A percentile compares a stretch with the other conserved stretches of the same genome.
These are phyloP conservation scores for Austroboletus olivaceoglutinosus DNA, from an alignment of 1,284 basidiomycete genomes.

Conservation along the genomic window DNA sequence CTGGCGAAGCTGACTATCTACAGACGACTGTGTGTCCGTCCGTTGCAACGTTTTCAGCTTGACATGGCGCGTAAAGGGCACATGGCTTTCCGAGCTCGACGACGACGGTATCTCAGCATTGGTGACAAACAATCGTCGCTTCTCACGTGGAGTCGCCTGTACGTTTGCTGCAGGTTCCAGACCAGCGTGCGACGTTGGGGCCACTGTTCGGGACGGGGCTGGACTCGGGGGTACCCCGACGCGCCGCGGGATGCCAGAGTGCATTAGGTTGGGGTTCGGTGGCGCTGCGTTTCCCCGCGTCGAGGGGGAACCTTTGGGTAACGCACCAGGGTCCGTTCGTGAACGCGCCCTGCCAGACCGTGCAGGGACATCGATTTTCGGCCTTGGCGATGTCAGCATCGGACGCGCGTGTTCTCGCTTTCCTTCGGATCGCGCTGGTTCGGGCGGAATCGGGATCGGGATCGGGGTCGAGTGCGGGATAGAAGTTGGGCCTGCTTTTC, in stretches of 20 bases:
- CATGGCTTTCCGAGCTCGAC: conserved; percentile 43
- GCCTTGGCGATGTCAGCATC: conserved; percentile 4
- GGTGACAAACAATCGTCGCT: conserved; percentile 49
- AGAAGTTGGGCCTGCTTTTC: no score
- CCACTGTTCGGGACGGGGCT: conserved; percentile 4
- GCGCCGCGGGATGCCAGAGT: conserved; percentile 42
- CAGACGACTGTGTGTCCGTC: conserved; percentile 22
- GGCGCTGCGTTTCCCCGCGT: conserved; percentile 16
- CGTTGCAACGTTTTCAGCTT: conserved; percentile 19
- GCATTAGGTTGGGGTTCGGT: conserved; percentile 8
- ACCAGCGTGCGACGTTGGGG: background rate
- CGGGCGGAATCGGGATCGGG: conserved; percentile 10
- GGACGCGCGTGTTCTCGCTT: conserved; percentile 9
- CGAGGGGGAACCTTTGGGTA: conserved; percentile 18
- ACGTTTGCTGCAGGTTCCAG: conserved; percentile 3
- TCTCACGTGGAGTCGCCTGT: conserved; percentile 23
- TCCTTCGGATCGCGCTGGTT: conserved; percentile 5
- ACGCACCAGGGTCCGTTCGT: conserved; percentile 40
- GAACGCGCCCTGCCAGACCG: conserved; percentile 33
- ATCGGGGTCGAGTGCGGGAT: no score
- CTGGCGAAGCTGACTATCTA: conserved; percentile 21
- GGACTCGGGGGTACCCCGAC: conserved; percentile 17
- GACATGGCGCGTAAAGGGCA: conserved; percentile 9
- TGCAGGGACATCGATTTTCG: conserved; percentile 11
- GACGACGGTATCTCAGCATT: conserved; percentile 50